Evolutionary conservation across 1,284 basidiomycete species (phyloP).

Genomic region (Xerocomus tenax): DNA sequence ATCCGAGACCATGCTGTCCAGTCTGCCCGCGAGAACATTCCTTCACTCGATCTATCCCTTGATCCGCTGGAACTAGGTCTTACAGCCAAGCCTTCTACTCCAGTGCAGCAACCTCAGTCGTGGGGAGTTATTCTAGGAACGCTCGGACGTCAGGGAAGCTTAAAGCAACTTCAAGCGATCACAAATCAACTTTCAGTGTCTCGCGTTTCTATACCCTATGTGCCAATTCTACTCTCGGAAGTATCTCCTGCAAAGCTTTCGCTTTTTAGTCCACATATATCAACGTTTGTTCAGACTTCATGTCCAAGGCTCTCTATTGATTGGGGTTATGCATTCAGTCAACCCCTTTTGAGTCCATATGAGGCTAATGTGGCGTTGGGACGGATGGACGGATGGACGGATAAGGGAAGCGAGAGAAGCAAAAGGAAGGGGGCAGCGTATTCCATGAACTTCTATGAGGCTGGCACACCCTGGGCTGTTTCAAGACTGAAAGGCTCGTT

Average conservation of each 20-base stretch:
- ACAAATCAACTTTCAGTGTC: slow-evolving; percentile 55
- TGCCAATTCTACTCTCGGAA: slow-evolving; percentile 91
- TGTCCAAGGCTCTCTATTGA: slow-evolving; percentile 95
- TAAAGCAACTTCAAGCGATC: slow-evolving; percentile 85
- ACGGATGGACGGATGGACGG: slow-evolving; percentile 58
- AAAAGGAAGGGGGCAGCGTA: slow-evolving; percentile 46
- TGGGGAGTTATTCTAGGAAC: slow-evolving; percentile 98
- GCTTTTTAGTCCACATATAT: slow-evolving; percentile 73
- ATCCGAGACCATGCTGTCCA: slow-evolving; percentile 73
- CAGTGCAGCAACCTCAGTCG: slow-evolving; percentile 18
- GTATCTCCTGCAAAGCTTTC: slow-evolving; percentile 89
- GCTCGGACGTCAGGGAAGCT: slow-evolving; percentile 87
- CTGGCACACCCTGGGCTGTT: slow-evolving; percentile 66
- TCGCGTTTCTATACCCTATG: slow-evolving; percentile 56
- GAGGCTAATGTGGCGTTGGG: slow-evolving; percentile 88
- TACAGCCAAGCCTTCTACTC: neutral
- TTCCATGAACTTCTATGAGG: slow-evolving; percentile 95
- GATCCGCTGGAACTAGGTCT: neutral
- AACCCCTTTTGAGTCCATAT: slow-evolving; percentile 87
- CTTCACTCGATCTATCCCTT: slow-evolving; percentile 23
- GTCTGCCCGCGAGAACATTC: slow-evolving; percentile 59
- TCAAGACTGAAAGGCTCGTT: slow-evolving; percentile 43
- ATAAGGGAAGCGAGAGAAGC: slow-evolving; percentile 30
- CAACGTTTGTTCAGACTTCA: slow-evolving; percentile 89
- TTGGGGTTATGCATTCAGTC: slow-evolving; percentile 94